These are phyloP conservation scores for Simplicillium aogashimaense DNA, from an alignment of 2,329 filamentous ascomycete species.

Conservation along the genomic window DNA sequence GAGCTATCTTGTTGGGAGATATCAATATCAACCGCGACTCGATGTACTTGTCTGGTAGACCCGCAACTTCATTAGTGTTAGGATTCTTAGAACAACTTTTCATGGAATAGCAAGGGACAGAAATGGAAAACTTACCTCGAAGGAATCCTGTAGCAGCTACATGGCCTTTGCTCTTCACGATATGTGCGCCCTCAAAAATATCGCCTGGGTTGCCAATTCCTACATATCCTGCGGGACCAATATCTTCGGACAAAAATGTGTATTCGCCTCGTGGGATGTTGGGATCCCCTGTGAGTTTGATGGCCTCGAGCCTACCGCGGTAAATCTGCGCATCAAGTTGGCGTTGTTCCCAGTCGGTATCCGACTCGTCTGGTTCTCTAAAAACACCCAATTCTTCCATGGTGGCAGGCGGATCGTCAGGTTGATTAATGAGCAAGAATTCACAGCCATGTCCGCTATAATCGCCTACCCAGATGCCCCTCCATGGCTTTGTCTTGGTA, in stretches of 20 bases:
- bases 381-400: conserved; percentile 30
- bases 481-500: conserved; percentile 68
- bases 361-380: conserved; percentile 29
- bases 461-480: conserved; percentile 88
- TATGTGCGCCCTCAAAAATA: conserved; percentile 62
- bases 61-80: background rate
- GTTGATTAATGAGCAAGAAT: conserved; percentile 74
- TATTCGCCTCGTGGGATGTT: conserved; percentile 83
- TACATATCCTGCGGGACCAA: conserved; percentile 57
- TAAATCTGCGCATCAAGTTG: conserved; percentile 40
- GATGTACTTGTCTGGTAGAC: conserved; percentile 57
- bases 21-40: conserved; percentile 69
- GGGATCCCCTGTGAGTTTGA: conserved; percentile 86
- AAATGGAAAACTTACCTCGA: conserved; percentile 45
- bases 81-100: background rate
- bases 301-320: conserved; percentile 63
- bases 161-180: conserved; percentile 68
- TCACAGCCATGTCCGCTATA: conserved; percentile 84
- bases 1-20: conserved; percentile 66
- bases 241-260: conserved; percentile 71
- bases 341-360: conserved; percentile 33
- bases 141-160: conserved; percentile 64
- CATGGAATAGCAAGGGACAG: background rate
- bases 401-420: conserved; percentile 32
- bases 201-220: conserved; percentile 49